Conservation (phyloP, 768 basidiomycete species). For the Trametes villosa region DNA sequence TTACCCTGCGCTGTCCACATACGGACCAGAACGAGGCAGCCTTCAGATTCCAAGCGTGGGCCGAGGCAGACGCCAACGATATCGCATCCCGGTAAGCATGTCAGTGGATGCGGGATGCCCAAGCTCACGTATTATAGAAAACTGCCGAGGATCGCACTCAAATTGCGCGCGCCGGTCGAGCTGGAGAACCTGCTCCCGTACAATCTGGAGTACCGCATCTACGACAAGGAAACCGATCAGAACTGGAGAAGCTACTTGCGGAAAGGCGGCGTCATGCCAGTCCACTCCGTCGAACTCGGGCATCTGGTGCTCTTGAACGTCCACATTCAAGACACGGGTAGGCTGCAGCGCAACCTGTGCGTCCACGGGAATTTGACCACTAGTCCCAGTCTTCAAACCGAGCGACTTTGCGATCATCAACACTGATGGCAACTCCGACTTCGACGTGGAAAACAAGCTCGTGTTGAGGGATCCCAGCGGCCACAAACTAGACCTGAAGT, state of each 20-base stretch:
- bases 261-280: conserved; percentile 92
- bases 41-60: conserved; percentile 94
- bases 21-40: conserved; percentile 80
- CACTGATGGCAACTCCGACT: conserved; percentile 88
- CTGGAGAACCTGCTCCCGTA: conserved; percentile 94
- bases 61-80: conserved; percentile 71
- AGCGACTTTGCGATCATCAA: conserved; percentile 99
- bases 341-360: not conserved
- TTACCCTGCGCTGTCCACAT: conserved; percentile 87
- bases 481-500: conserved; percentile 75
- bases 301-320: conserved; percentile 91
- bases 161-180: conserved; percentile 91
- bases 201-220: conserved; percentile 94
- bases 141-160: conserved; percentile 84
- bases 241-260: conserved; percentile 95
- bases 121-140: conserved; percentile 49
- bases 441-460: conserved; percentile 76
- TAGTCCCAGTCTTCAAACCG: conserved; percentile 74
- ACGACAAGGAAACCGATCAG: conserved; percentile 92
- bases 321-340: conserved; percentile 90
- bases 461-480: conserved; percentile 73
- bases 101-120: not conserved
- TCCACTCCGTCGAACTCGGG: conserved; percentile 91
- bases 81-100: conserved; percentile 52
- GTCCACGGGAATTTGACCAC: not conserved